A percentile compares a stretch with the other conserved stretches of the same genome.
phyloP scores from a whole-genome alignment of 2,329 filamentous ascomycete species.

The Huntiella omanensis region DNA sequence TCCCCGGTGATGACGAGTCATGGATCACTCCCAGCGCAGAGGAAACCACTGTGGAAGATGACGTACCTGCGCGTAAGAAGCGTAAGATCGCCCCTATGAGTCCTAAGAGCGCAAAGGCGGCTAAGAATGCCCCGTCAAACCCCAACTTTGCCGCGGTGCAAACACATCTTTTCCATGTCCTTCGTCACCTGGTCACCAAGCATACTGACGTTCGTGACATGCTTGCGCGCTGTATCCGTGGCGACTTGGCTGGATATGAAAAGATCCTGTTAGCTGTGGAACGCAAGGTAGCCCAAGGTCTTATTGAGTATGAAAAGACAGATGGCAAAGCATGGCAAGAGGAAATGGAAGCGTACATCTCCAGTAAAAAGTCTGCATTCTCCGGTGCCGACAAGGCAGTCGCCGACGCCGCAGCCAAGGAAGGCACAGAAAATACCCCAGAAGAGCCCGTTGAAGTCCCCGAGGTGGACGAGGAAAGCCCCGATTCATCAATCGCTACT shows the following conservation, averaged over 20 bases:
- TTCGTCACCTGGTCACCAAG: conserved; percentile 59
- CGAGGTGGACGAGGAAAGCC: conserved; percentile 34
- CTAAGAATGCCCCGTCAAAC: conserved; percentile 13
- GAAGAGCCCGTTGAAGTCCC: conserved; percentile 17
- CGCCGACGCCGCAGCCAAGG: conserved; percentile 13
- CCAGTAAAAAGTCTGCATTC: conserved; percentile 6
- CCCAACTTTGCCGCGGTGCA: conserved; percentile 64
- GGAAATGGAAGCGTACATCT: conserved; percentile 16
- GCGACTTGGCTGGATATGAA: conserved; percentile 62
- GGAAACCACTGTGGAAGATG: conserved; percentile 15
- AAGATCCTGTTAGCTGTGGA: conserved; percentile 59
- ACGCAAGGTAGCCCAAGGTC: conserved; percentile 48
- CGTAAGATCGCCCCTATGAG: conserved; percentile 18
- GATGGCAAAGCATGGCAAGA: conserved; percentile 30
- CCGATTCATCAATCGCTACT: conserved; percentile 26
- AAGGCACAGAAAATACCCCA: not conserved
- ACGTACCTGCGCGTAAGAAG: conserved; percentile 32
- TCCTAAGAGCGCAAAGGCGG: conserved; percentile 11
- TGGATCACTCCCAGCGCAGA: conserved; percentile 23
- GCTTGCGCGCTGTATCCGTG: conserved; percentile 48
- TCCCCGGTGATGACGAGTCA: conserved; percentile 36
- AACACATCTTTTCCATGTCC: conserved; percentile 79
- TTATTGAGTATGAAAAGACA: conserved; percentile 45
- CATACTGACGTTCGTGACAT: conserved; percentile 74
- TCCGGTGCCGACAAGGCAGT: conserved; percentile 4